phyloP scores from a whole-genome alignment of 805 yeast genomes.

The Lipomyces starkeyi region DNA sequence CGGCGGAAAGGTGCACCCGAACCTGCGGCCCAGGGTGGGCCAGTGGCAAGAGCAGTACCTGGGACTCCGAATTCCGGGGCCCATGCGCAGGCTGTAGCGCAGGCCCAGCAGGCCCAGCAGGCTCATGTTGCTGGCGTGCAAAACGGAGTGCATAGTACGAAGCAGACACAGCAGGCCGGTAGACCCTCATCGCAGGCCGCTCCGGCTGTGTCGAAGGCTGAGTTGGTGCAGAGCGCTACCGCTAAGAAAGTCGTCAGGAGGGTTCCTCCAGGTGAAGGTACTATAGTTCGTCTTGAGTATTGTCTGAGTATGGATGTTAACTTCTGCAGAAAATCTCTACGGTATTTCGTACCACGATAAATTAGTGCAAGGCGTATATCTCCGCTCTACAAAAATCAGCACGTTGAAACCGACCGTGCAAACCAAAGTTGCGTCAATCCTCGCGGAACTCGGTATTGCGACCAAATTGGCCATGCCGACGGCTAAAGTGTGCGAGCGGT shows the following conservation, averaged over 20 bases:
- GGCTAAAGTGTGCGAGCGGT: slow-evolving; percentile 71
- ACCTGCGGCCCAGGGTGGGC: slow-evolving; percentile 40
- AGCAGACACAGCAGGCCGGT: slow-evolving; percentile 13
- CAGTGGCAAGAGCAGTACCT: slow-evolving; percentile 9
- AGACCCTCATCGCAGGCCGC: slow-evolving; percentile 1
- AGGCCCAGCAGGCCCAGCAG: slow-evolving; percentile 7
- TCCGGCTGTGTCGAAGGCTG: slow-evolving; percentile 26
- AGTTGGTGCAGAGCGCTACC: slow-evolving; percentile 26
- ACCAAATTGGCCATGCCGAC: slow-evolving; percentile 85
- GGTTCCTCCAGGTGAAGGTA: slow-evolving; percentile 34
- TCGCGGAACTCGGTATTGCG: slow-evolving; percentile 82
- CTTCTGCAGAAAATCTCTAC: slow-evolving; percentile 63
- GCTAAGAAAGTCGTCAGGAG: slow-evolving; percentile 32
- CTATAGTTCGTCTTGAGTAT: neutral
- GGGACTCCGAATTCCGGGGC: slow-evolving; percentile 22
- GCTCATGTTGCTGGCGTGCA: neutral
- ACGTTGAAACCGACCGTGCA: slow-evolving; percentile 80
- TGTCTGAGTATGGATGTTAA: neutral
- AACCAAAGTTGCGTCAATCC: slow-evolving; percentile 60
- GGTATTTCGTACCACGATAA: slow-evolving; percentile 76
- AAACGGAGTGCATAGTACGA: slow-evolving; percentile 6
- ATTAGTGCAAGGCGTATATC: slow-evolving; percentile 70
- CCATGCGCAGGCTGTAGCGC: slow-evolving; percentile 5
- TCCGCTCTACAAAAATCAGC: slow-evolving; percentile 79
- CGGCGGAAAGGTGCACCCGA: slow-evolving; percentile 43